Conservation (phyloP, 1,139 yeast species). For the Taphrina communis region DNA sequence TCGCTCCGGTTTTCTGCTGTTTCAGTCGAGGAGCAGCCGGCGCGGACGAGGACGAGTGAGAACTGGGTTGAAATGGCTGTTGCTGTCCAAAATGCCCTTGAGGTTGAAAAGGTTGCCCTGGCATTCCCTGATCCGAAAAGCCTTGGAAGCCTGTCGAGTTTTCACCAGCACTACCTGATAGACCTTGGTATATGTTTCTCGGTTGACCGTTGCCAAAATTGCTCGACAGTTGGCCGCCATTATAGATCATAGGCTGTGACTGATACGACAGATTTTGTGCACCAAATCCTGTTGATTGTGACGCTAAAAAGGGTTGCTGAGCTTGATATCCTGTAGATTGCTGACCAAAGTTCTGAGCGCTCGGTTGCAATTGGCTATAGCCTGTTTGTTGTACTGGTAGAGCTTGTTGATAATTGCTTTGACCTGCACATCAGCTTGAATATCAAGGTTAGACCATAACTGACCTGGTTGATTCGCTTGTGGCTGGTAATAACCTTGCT, state of each 20-base stretch:
- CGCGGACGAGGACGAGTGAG: slow-evolving; percentile 46
- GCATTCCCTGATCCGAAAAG: slow-evolving; percentile 1
- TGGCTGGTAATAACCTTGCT: slow-evolving; percentile 47
- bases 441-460: slow-evolving; percentile 45
- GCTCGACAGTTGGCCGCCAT: not conserved
- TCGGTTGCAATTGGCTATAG: slow-evolving; percentile 42
- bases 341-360: slow-evolving; percentile 42
- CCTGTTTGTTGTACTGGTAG: slow-evolving; percentile 48
- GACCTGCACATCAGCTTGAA: slow-evolving; percentile 38
- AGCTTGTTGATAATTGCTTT: slow-evolving; percentile 7
- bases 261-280: slow-evolving; percentile 41
- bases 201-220: not conserved
- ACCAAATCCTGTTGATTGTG: slow-evolving; percentile 39
- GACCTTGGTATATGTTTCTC: not conserved
- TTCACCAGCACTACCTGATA: not conserved
- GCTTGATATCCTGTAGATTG: slow-evolving; percentile 22
- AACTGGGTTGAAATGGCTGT: slow-evolving; percentile 45
- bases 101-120: slow-evolving; percentile 2
- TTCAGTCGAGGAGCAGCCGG: slow-evolving; percentile 46
- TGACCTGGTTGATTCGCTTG: slow-evolving; percentile 51
- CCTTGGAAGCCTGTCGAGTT: not conserved
- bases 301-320: slow-evolving; percentile 14
- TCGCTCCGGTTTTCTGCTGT: slow-evolving; percentile 49
- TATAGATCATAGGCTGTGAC: slow-evolving; percentile 15
- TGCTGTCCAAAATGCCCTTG: slow-evolving; percentile 37